Evolutionary conservation across 495 filamentous ascomycete species (phyloP), one percentile per base, ranked within the genome.

Genomic region (Jackrogersella multiformis): DNA sequence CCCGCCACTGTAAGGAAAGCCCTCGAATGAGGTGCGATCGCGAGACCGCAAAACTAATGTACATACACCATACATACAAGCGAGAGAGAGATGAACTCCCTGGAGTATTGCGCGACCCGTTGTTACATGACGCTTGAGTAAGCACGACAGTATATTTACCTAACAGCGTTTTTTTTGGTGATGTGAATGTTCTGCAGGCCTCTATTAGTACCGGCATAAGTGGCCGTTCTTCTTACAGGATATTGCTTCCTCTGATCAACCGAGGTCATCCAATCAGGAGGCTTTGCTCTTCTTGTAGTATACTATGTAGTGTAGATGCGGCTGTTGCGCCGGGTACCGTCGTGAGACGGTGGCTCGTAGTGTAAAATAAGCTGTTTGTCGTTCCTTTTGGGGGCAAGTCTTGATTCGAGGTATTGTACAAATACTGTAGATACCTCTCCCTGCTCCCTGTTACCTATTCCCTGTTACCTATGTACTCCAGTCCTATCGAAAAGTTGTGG

Each of bases 401-500:
- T 30, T 26, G 38, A n/a, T n/a, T 44, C 41, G 18, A 44, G n/a
- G n/a, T n/a, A 8, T 42, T 44, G 41, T 44, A 44, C 41, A n/a
- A 44, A 44, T 44, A 44, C 41, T n/a, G n/a, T n/a, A n/a, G 41
- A 44, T 21, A 44, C 41, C 12, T 21, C 41, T n/a, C n/a, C n/a
- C n/a, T n/a, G n/a, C 26, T 30, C 26, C 26, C 7, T 30, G 26
- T 30, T 30, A 30, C 41, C 41, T 44, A 16, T 21, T 21, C 41
- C 41, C 41, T 20, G 41, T 42, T n/a, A n/a, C 26, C 48, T 12
- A 42, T 56, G 63, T 66, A 63, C 51, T 63, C 42, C 54, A 66
- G 48, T 63, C 57, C 65, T 68, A 70, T 69, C 61, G 70, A 74
- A 51, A 66, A 71, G 70, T 58, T 69, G 73, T 75, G 64, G 58